Evolutionary conservation across 2,329 filamentous ascomycete genomes (phyloP), one percentile per base, ranked within the genome.

Genomic region (Rhexocercosporidium sp.): DNA sequence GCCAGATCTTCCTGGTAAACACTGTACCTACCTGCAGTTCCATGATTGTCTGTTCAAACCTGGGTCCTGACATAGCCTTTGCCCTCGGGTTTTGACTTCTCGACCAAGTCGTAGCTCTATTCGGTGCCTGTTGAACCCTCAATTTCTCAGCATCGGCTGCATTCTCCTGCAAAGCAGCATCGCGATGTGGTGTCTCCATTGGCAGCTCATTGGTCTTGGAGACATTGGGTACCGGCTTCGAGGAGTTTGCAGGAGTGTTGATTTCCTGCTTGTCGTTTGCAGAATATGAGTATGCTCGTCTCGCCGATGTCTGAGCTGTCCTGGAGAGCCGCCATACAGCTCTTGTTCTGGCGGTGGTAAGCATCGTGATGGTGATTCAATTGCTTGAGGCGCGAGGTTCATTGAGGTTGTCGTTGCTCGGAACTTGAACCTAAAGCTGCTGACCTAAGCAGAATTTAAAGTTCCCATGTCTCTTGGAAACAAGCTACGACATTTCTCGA

Each of bases 21-120:
- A 29, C 49, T 64, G 39, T 34, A 20, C 88, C 73, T 84, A 97
- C 95, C 92, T 99, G 96, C 73, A 91, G 82, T 75, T 90, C 88
- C 82, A 98, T 95, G 77, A 97, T 93, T 39, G 93, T 98, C 88
- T 98, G 95, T 85, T 99, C 96, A 77, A 99, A 99, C 74, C 95
- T 86, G 72, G 96, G 96, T 49, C 96, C 96, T 49, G 89, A 89
- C 95, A 99, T 99, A 62, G 94, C 96, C 80, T 89, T 81, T 63
- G 88, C 86, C 75, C 95, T 86, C 46, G 93, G 89, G 80, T 88
- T 88, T 85, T 99, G 96, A 82, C 89, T 97, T 77, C 88, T 83
- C 69, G 93, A 93, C 96, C 96, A 99, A 68, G 93, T 86, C 6
- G 82, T 87, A 67, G 84, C 82, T 70, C 94, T 88, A 84, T 99